Percentiles rank a stretch among this genome's conserved stretches.
These are phyloP conservation scores for Salmacisia buchloeana DNA, from an alignment of 1,284 basidiomycete species.

Conservation along the genomic window DNA sequence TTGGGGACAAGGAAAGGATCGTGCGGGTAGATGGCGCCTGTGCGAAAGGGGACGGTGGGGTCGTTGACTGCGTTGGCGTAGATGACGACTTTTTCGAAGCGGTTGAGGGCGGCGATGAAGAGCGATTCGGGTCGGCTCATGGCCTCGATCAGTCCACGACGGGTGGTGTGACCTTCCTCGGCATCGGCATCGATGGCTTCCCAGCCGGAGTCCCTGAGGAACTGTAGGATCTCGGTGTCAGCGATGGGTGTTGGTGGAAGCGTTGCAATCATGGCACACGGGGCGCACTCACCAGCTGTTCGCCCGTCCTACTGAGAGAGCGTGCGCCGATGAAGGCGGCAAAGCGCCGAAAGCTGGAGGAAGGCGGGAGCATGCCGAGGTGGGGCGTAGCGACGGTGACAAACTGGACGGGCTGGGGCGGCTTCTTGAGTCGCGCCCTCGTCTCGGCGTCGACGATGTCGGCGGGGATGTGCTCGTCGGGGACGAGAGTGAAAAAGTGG, in stretches of 20 bases:
- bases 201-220: constrained; percentile 29
- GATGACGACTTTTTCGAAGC: constrained; percentile 67
- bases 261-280: background rate
- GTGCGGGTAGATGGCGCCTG: constrained; percentile 24
- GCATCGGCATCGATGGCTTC: background rate
- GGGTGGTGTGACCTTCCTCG: background rate
- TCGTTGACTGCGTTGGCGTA: constrained; percentile 69
- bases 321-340: constrained; percentile 64
- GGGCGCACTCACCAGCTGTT: constrained; percentile 59
- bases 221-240: background rate
- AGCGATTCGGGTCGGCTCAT: constrained; percentile 58
- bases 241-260: background rate
- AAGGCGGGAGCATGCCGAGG: constrained; percentile 57
- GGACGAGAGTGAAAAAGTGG: constrained; percentile 23
- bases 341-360: constrained; percentile 62
- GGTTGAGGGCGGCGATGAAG: constrained; percentile 69
- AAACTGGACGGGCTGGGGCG: constrained; percentile 64
- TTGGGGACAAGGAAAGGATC: constrained; percentile 24
- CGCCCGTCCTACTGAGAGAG: constrained; percentile 74
- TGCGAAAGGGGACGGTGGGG: constrained; percentile 38
- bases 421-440: background rate
- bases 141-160: constrained; percentile 22
- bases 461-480: background rate
- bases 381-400: constrained; percentile 77
- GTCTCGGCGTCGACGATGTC: background rate